Evolutionary conservation across 2,329 filamentous ascomycete genomes (phyloP).

Genomic region (Colletotrichum camelliae): DNA sequence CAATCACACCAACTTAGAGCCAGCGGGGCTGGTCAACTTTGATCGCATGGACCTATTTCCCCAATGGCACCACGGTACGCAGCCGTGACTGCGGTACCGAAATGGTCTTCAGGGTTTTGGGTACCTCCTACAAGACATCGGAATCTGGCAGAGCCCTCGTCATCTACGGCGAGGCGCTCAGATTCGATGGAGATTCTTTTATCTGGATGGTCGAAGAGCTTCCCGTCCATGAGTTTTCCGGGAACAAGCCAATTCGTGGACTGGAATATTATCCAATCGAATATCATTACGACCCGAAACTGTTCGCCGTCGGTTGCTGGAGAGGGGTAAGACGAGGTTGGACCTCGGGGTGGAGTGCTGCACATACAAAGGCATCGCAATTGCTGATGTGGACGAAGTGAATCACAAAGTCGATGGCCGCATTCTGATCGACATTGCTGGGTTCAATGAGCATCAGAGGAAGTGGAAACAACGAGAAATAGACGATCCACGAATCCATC

Average conservation of each 20-base stretch:
- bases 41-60: slow-evolving; percentile 50
- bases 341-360: slow-evolving; percentile 45
- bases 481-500: slow-evolving; percentile 32
- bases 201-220: slow-evolving; percentile 41
- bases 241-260: slow-evolving; percentile 46
- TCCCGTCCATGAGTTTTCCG: slow-evolving; percentile 36
- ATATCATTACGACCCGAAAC: slow-evolving; percentile 34
- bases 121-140: slow-evolving; percentile 32
- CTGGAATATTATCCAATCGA: slow-evolving; percentile 43
- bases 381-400: slow-evolving; percentile 27
- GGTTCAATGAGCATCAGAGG: slow-evolving; percentile 47
- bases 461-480: slow-evolving; percentile 39
- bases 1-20: slow-evolving; percentile 40
- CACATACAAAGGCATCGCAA: slow-evolving; percentile 46
- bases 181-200: slow-evolving; percentile 45
- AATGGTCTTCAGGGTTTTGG: slow-evolving; percentile 43
- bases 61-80: slow-evolving; percentile 42
- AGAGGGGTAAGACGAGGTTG: slow-evolving; percentile 43
- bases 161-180: slow-evolving; percentile 38
- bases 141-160: slow-evolving; percentile 22
- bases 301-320: slow-evolving; percentile 32
- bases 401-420: slow-evolving; percentile 45
- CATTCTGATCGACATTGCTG: slow-evolving; percentile 44
- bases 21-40: slow-evolving; percentile 44
- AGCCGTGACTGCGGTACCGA: slow-evolving; percentile 44